Evolutionary conservation across 108 stramenopile genomes (phyloP).

Genomic region (Aurantiochytrium sp.): DNA sequence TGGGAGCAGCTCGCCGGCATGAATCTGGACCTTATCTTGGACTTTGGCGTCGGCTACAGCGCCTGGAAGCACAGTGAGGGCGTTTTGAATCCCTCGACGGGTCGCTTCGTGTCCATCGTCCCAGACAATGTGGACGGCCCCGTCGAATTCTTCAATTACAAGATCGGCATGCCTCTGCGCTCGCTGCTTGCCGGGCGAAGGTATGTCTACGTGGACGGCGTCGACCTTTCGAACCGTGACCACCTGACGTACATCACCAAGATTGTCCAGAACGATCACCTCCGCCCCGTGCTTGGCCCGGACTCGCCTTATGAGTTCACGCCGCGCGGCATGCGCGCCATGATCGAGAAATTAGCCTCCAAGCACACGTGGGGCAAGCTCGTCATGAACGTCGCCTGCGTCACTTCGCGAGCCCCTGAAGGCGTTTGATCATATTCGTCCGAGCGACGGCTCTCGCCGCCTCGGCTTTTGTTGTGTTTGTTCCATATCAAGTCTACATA

Average conservation of each 20-base stretch:
- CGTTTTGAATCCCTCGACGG: not conserved
- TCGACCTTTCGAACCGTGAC: not conserved
- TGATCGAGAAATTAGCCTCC: not conserved
- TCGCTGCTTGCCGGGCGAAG: not conserved
- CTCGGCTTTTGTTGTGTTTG: no score
- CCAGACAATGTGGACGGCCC: not conserved
- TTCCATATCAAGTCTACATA: no score
- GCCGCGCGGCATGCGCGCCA: not conserved
- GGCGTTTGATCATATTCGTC: no score
- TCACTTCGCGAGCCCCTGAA: no score
- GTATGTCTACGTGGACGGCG: not conserved
- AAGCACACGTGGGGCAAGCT: slow-evolving; percentile 24
- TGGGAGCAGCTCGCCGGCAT: not conserved
- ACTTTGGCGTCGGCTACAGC: slow-evolving; percentile 31
- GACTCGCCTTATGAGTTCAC: slow-evolving; percentile 11
- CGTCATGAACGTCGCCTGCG: not conserved
- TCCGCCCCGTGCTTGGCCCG: not conserved
- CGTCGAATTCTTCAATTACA: not conserved
- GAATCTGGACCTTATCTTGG: not conserved
- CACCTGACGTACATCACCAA: not conserved
- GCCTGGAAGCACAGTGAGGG: not conserved
- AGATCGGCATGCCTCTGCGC: not conserved
- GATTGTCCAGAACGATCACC: not conserved
- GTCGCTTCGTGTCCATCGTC: not conserved
- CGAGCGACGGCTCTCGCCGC: no score